Evolutionary conservation across 2,329 filamentous ascomycete genomes (phyloP).

Genomic region (Teratosphaeriaceae sp.): DNA sequence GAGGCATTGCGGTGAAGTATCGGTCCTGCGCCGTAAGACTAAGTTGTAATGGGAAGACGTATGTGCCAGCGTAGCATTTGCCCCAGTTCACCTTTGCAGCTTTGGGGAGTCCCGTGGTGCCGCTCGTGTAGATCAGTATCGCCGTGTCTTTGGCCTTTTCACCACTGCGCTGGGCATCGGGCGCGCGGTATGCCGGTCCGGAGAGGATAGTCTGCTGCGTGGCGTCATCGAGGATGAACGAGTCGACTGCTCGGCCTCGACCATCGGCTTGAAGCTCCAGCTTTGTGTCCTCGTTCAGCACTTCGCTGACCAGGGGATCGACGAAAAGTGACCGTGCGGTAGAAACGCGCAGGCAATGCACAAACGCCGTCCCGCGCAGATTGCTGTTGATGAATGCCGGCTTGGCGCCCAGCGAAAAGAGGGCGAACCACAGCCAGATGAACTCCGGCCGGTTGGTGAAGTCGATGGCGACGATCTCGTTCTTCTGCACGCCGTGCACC

Average conservation of each 20-base stretch:
- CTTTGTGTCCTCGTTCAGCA: constrained; percentile 49
- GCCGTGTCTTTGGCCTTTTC: constrained; percentile 47
- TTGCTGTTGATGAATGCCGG: constrained; percentile 90
- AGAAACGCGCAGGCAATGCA: constrained; percentile 67
- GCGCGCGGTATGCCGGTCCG: constrained; percentile 22
- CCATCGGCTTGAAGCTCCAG: constrained; percentile 39
- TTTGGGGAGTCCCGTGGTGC: constrained; percentile 79
- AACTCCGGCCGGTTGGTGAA: constrained; percentile 77
- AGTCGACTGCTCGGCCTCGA: constrained; percentile 42
- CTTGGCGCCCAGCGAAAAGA: constrained; percentile 77
- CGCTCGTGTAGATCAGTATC: constrained; percentile 76
- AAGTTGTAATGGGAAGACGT: constrained; percentile 34
- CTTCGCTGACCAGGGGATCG: constrained; percentile 53
- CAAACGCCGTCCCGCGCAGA: constrained; percentile 60
- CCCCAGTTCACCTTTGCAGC: constrained; percentile 32
- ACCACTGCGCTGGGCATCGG: constrained; percentile 26
- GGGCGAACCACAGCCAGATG: constrained; percentile 65
- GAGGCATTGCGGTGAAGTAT: constrained; percentile 82
- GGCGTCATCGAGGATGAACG: constrained; percentile 59
- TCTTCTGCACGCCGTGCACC: constrained; percentile 55
- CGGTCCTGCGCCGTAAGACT: constrained; percentile 66
- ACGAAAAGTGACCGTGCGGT: constrained; percentile 62
- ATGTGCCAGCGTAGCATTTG: constrained; percentile 20
- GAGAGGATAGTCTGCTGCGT: constrained; percentile 41
- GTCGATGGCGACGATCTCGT: constrained; percentile 73